These are phyloP conservation scores for Metrosideros polymorpha DNA, from an alignment of 441 rosid genomes.

Conservation along the genomic window DNA sequence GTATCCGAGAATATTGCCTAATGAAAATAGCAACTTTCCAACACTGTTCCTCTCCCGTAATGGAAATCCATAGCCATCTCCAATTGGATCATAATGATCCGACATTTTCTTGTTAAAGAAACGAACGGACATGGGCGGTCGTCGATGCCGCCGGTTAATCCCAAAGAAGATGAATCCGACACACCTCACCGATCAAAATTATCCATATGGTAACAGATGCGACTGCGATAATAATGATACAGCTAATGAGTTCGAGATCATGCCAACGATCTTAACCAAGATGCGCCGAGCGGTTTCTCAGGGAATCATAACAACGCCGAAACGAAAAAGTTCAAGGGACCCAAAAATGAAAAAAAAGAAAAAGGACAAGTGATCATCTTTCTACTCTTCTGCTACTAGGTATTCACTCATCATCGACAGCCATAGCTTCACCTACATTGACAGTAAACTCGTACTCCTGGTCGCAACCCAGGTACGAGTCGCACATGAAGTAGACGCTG, in stretches of 20 bases:
- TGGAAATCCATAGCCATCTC: neutral
- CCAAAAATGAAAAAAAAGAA: neutral
- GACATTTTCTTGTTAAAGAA: too few species aligned
- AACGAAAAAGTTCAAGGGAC: neutral
- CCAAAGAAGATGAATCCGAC: neutral
- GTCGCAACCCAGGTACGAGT: conserved; percentile 86
- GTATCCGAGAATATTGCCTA: neutral
- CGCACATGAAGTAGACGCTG: conserved; percentile 78
- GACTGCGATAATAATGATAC: neutral
- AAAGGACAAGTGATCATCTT: neutral
- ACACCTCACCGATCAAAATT: neutral
- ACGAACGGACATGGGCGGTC: neutral
- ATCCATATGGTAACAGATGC: neutral
- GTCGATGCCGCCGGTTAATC: neutral
- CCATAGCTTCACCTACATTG: conserved; percentile 43
- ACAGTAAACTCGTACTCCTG: conserved; percentile 66
- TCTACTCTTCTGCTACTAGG: conserved; percentile 12
- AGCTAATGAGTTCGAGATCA: neutral
- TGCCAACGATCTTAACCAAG: neutral
- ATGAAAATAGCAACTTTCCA: neutral
- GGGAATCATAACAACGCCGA: neutral
- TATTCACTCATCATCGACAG: conserved; percentile 26
- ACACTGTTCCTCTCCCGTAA: neutral
- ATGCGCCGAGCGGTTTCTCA: too few species aligned
- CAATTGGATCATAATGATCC: neutral